Evolutionary conservation across 441 rosid species (phyloP).

Genomic region (Iberis amara): DNA sequence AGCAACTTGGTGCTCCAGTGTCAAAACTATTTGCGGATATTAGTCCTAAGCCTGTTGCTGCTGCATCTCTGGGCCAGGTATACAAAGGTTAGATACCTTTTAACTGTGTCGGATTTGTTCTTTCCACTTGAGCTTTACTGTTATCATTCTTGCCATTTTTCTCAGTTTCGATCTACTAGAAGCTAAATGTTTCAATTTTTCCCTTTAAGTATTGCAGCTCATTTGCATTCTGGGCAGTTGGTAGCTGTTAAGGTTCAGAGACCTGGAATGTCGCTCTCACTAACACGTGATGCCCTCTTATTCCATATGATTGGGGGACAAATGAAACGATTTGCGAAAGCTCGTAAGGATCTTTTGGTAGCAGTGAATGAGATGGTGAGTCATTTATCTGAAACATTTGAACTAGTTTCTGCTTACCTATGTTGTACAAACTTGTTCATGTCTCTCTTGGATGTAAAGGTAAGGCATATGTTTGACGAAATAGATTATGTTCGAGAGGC

Average conservation of each 20-base stretch:
- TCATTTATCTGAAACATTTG: conserved; percentile 16
- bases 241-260: conserved; percentile 99
- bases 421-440: conserved; percentile 37
- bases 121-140: conserved; percentile 13
- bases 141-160: neutral
- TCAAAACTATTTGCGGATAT: conserved; percentile 80
- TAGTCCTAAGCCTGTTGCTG: conserved; percentile 83
- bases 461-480: conserved; percentile 98
- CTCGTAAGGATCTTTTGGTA: conserved; percentile 81
- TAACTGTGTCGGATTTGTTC: conserved; percentile 22
- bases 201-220: conserved; percentile 80
- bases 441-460: conserved; percentile 66
- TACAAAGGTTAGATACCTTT: conserved; percentile 73
- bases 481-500: conserved; percentile 88
- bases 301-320: conserved; percentile 95
- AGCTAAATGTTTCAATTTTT: conserved; percentile 32
- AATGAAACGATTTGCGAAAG: conserved; percentile 88
- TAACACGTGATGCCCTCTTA: conserved; percentile 92
- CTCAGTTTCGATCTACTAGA: conserved; percentile 17
- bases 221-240: conserved; percentile 90
- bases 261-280: conserved; percentile 73
- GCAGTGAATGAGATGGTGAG: conserved; percentile 98
- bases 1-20: conserved; percentile 66
- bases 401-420: conserved; percentile 19
- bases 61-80: conserved; percentile 98